Base-by-base conservation (phyloP, 176 grass and related monocot genomes). In the Hsuehochloa calcarea region DNA sequence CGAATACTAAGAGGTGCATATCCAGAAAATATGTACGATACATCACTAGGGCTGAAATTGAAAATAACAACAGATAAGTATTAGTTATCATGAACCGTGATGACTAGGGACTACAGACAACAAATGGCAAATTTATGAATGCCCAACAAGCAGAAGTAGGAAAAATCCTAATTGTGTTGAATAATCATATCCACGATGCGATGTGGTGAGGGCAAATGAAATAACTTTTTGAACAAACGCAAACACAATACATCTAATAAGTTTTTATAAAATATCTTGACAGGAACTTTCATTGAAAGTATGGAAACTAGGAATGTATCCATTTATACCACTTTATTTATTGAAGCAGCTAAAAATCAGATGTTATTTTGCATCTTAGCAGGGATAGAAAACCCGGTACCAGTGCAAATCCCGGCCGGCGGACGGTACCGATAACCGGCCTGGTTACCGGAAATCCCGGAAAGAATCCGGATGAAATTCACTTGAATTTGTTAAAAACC, bases 11-110 rank as follows among this genome's bases (percentile, higher is more conserved):
- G 93, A 90, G 96, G 96, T 22, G 93, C 96, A 29, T 98, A 98
- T 86, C 96, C 91, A 92, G 96, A 95, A 92, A 98, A 98, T 79
- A 98, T 95, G 74, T 98, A 98, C 2, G 93, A 92, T 91, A 98
- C 90, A 87, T 98, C 96, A 80, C 70, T 90, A 68, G 91, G 96
- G 63, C 96, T 95, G 93, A 88, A 39, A 94, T 40, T 65, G 76
- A 72, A 70, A 74, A 86, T 17, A 98, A 64, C 41, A 77, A 85
- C 29, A 90, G 43, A 25, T 55, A 68, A 83, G 55, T 70, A 72
- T 16, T 46, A 87, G 68, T 78, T 72, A 78, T 78, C 88, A 70
- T 11, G n/a, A 68, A 50, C 6, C 41, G 80, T 43, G 41, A 87
- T 31, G 66, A 85, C 9, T 16, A 1, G 12, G 14, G 60, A 52